These are phyloP conservation scores for Blumeria hordei DNA, from an alignment of 2,329 filamentous ascomycete genomes.

Conservation along the genomic window DNA sequence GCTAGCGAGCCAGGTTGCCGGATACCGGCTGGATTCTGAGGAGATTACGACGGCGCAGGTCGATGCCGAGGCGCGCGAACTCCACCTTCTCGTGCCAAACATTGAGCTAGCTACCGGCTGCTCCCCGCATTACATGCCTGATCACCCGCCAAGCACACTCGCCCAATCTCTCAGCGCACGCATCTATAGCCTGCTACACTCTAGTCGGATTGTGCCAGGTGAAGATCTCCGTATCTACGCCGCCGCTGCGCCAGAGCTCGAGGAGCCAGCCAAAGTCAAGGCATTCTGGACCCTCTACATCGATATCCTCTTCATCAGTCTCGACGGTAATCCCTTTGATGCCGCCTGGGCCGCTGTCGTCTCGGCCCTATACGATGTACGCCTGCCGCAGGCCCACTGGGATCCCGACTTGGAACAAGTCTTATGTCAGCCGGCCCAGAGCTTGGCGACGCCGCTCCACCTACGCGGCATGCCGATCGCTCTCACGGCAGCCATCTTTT, in stretches of 20 bases:
- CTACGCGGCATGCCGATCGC: constrained; percentile 48
- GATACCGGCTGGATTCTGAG: constrained; percentile 25
- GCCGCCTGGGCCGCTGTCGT: constrained; percentile 69
- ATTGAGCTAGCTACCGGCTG: constrained; percentile 81
- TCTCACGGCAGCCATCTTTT: constrained; percentile 58
- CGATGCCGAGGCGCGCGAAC: constrained; percentile 25
- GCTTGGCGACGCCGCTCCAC: constrained; percentile 28
- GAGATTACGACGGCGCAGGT: constrained; percentile 15
- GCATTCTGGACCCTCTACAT: constrained; percentile 93
- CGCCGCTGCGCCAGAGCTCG: constrained; percentile 25
- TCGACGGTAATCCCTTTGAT: constrained; percentile 82
- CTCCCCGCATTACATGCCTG: constrained; percentile 63
- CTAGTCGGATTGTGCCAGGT: constrained; percentile 36
- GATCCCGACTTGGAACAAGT: constrained; percentile 60
- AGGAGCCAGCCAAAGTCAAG: constrained; percentile 29
- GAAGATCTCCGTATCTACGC: constrained; percentile 47
- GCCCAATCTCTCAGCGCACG: constrained; percentile 67
- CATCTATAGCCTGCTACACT: constrained; percentile 52
- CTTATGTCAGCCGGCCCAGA: constrained; percentile 40
- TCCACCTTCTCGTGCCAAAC: constrained; percentile 72
- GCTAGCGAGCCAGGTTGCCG: constrained; percentile 47
- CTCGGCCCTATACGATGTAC: constrained; percentile 56
- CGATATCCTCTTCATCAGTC: constrained; percentile 79
- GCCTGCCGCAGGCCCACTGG: constrained; percentile 58
- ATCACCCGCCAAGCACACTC: constrained; percentile 52